Percentiles rank a stretch among this genome's conserved stretches.
phyloP scores from a whole-genome alignment of 1,284 basidiomycete genomes.

The Cutaneotrichosporon arboriforme region DNA sequence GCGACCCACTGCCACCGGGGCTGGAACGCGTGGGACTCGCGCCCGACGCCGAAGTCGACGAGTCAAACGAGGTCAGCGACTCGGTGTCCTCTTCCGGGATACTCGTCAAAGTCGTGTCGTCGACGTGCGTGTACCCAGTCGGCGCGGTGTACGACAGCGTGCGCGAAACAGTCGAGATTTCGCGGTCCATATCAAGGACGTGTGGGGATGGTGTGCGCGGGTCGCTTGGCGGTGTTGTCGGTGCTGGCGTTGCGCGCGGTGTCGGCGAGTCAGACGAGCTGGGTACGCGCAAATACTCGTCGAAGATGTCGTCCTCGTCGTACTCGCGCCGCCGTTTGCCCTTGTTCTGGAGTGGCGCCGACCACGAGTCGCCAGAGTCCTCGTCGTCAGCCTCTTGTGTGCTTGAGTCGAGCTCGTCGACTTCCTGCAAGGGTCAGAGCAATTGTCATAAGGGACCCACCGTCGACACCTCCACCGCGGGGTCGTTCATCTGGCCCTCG shows the following conservation, averaged over 20 bases:
- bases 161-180: too few relatives aligned
- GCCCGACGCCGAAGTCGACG: not conserved
- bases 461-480: not conserved
- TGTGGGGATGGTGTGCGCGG: not conserved
- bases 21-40: not conserved
- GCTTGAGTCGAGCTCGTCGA: not conserved
- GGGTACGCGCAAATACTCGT: not conserved
- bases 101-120: not conserved
- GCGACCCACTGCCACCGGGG: too few relatives aligned
- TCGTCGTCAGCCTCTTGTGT: not conserved
- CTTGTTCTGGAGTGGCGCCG: not conserved
- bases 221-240: too few relatives aligned
- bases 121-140: not conserved
- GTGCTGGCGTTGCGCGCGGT: too few relatives aligned
- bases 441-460: too few relatives aligned
- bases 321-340: not conserved
- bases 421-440: too few relatives aligned
- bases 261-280: not conserved
- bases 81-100: not conserved
- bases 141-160: not conserved
- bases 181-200: not conserved
- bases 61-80: not conserved
- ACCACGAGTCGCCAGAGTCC: not conserved
- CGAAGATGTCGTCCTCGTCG: not conserved
- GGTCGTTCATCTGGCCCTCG: not conserved